Percentiles rank a stretch among this genome's conserved stretches.
Evolutionary conservation across 768 basidiomycete genomes (phyloP).

Genomic region (Panaeolus cyanescens): DNA sequence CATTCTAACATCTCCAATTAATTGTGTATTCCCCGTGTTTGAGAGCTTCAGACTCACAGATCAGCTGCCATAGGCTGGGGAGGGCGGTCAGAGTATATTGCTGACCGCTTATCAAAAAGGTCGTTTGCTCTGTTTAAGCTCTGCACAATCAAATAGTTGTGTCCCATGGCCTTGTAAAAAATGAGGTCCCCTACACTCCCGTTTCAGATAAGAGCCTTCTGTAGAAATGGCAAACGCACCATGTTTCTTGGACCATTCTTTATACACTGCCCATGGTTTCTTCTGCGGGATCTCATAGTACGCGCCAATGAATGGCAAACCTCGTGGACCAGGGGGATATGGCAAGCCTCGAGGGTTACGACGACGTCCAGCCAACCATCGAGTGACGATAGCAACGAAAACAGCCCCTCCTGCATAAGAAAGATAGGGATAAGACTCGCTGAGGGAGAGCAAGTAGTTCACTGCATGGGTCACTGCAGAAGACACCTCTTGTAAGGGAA

Average conservation of each 20-base stretch:
- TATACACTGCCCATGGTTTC: conserved; percentile 21
- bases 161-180: conserved; percentile 5
- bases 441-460: neutral
- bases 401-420: neutral
- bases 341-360: conserved; percentile 19
- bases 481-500: neutral
- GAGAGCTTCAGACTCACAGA: conserved; percentile 12
- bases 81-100: conserved; percentile 39
- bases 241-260: conserved; percentile 19
- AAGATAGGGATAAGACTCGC: neutral
- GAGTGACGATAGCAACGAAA: neutral
- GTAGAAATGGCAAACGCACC: conserved; percentile 11
- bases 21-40: neutral
- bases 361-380: neutral
- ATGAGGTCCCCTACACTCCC: conserved; percentile 5
- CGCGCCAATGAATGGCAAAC: conserved; percentile 43
- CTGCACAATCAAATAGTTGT: conserved; percentile 12
- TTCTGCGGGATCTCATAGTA: conserved; percentile 16
- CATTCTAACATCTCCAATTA: conserved; percentile 9
- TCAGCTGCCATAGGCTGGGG: conserved; percentile 22
- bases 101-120: conserved; percentile 44
- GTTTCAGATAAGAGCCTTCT: neutral
- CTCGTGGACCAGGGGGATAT: conserved; percentile 42
- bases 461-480: neutral
- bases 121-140: conserved; percentile 13